Evolutionary conservation across 1,139 yeast genomes (phyloP).

Genomic region (Taphrina flavorubra): DNA sequence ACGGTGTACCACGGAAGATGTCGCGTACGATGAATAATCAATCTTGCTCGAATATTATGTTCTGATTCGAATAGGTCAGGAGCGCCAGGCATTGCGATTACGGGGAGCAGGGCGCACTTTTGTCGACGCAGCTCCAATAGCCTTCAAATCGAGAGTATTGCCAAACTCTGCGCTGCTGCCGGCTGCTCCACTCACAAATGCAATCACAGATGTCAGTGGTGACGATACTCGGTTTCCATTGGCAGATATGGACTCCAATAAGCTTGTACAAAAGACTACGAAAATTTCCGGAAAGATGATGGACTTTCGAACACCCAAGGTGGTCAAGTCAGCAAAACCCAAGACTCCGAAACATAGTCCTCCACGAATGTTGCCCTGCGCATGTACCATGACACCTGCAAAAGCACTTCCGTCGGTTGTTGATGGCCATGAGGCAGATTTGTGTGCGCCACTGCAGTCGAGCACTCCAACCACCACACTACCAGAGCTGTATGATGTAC

Average conservation of each 20-base stretch:
- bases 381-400: not conserved
- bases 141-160: slow-evolving; percentile 12
- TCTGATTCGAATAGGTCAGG: slow-evolving; percentile 10
- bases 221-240: not conserved
- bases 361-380: not conserved
- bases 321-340: not conserved
- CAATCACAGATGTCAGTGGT: slow-evolving; percentile 1
- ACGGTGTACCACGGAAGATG: not conserved
- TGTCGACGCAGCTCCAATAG: slow-evolving; percentile 15
- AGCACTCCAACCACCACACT: not conserved
- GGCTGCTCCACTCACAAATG: not conserved
- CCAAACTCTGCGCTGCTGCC: not conserved
- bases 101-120: slow-evolving; percentile 31
- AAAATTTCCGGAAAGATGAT: slow-evolving; percentile 10
- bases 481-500: not conserved
- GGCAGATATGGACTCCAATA: slow-evolving; percentile 9
- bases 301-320: slow-evolving; percentile 31
- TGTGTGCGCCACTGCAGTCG: slow-evolving; percentile 4
- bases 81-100: slow-evolving; percentile 17
- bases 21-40: not conserved
- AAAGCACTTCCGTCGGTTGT: not conserved
- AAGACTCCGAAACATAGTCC: not conserved
- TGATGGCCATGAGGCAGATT: not conserved
- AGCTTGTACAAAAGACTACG: not conserved
- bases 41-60: not conserved